Percentiles rank a stretch among this genome's conserved stretches.
Evolutionary conservation across 441 rosid genomes (phyloP).

Genomic region (Populus trichocarpa): DNA sequence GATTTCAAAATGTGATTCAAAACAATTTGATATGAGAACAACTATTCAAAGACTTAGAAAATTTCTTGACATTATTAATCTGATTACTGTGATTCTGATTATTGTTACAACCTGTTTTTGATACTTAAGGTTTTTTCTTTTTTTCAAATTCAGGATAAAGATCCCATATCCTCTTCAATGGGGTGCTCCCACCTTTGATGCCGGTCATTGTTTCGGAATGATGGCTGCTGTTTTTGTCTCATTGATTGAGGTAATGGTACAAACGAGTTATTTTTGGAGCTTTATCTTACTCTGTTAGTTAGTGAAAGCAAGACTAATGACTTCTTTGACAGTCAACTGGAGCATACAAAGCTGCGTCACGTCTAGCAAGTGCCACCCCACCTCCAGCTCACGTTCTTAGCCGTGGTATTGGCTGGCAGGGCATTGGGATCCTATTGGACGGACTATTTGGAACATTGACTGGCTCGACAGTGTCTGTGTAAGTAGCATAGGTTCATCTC

Average conservation of each 20-base stretch:
- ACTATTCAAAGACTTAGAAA: neutral
- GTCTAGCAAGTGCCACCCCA: conserved; percentile 98
- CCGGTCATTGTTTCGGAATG: conserved; percentile 99
- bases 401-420: conserved; percentile 99
- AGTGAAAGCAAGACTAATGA: conserved; percentile 11
- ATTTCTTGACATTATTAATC: no score
- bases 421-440: conserved; percentile 80
- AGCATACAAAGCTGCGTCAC: conserved; percentile 96
- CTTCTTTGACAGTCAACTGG: conserved; percentile 76
- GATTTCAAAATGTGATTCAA: neutral
- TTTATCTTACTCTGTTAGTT: neutral
- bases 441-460: conserved; percentile 92
- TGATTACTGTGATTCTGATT: neutral
- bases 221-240: conserved; percentile 98
- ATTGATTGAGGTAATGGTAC: conserved; percentile 63
- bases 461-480: conserved; percentile 88
- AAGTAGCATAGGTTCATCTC: conserved; percentile 25
- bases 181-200: conserved; percentile 99
- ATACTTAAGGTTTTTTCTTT: neutral
- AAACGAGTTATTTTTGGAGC: no score
- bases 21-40: neutral
- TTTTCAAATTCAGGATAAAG: conserved; percentile 62
- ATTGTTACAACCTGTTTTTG: neutral
- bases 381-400: conserved; percentile 99
- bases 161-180: conserved; percentile 98